Base-by-base conservation (phyloP, 2,329 filamentous ascomycete genomes). In the Thermothelomyces thermophilus region DNA sequence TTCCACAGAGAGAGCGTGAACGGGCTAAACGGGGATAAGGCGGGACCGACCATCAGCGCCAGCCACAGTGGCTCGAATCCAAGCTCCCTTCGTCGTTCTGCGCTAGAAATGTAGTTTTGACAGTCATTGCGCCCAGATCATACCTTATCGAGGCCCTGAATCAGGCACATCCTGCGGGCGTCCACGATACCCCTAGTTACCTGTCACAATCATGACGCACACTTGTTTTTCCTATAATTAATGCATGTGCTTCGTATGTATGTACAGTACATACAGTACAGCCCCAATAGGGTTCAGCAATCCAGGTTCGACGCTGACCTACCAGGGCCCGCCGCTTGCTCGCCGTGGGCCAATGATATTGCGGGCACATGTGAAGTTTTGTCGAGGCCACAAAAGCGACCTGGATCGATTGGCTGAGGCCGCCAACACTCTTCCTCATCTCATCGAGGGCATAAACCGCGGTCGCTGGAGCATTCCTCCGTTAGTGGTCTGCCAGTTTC, bases 401-500 rank as follows among this genome's bases (percentile, higher is more conserved):
- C 13, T 11, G 22, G 39, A 13, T 14, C 17, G 11, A 13, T 39
- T 20, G 8, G 8, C 46, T 17, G 53, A 55, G 53, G 50, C 53
- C 53, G 50, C 53, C 53, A 24, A 46, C 47, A 35, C 37, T 35
- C 42, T 20, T 11, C 16, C 45, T 31, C 37, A n/a, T 37, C 22
- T 22, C n/a, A n/a, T n/a, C 11, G 10, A 33, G 19, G 11, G 26
- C 30, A 44, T 6, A 19, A 39, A 39, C 30, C 24, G 39, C 10
- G 26, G 34, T 31, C 17, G 26, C 24, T 17, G 22, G 26, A 31
- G 17, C 26, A 14, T 48, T 24, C 35, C 24, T 41, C 37, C 42
- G 14, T 19, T 13, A 50, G 49, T 49, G 50, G 46, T 41, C 53
- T 50, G 44, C 44, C 40, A 41, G 41, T 43, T 48, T 54, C 57